Conservation (phyloP, 768 basidiomycete species). For the Collybiopsis confluens region DNA sequence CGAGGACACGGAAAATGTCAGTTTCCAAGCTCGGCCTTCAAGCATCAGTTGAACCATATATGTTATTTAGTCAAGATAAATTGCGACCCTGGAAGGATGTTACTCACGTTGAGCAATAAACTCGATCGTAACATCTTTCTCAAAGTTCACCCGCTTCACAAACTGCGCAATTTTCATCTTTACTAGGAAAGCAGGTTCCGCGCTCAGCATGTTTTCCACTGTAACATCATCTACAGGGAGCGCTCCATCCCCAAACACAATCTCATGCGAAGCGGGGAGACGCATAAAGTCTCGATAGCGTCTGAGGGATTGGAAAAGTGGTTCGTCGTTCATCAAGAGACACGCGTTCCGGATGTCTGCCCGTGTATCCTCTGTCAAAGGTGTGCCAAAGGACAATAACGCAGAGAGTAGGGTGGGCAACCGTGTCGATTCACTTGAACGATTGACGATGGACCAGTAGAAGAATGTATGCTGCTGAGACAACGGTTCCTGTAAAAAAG, state of each 20-base stretch:
- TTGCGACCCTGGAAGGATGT: background rate
- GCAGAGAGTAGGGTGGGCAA: conserved; percentile 41
- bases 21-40: conserved; percentile 52
- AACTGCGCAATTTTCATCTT: conserved; percentile 53
- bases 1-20: conserved; percentile 34
- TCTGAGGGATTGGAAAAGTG: conserved; percentile 54
- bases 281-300: conserved; percentile 46
- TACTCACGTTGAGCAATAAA: conserved; percentile 55
- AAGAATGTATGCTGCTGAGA: conserved; percentile 63
- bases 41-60: too few species aligned
- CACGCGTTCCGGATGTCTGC: conserved; percentile 67
- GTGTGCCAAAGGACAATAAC: conserved; percentile 46
- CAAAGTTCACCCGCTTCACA: conserved; percentile 65
- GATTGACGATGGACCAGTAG: conserved; percentile 73
- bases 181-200: conserved; percentile 51
- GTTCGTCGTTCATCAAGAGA: conserved; percentile 55
- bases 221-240: conserved; percentile 47
- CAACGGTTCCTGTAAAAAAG: conserved; percentile 55
- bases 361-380: conserved; percentile 36
- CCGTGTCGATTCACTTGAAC: conserved; percentile 32
- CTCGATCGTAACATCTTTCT: conserved; percentile 49
- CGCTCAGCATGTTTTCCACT: conserved; percentile 45
- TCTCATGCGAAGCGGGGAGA: conserved; percentile 49
- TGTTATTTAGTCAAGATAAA: too few species aligned
- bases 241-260: conserved; percentile 39